Base-by-base conservation (phyloP, 257 asterid species). In the Nicotiana benthamiana region DNA sequence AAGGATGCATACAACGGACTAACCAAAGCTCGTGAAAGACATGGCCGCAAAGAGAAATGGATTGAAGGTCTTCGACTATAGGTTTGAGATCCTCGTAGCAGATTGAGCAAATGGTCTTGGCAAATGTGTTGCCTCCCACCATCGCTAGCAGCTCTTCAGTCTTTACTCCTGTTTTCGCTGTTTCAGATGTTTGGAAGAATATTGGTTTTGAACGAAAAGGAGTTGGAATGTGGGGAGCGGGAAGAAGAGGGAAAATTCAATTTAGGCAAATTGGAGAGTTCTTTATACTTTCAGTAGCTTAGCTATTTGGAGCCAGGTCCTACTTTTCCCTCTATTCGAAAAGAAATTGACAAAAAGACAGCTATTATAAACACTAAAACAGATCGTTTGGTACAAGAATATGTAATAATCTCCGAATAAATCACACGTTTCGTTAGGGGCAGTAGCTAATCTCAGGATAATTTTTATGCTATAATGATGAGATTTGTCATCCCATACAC, bases 11-110 rank as follows among this genome's bases (percentile, higher is more conserved):
- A 32, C n/a, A 61, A 62, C 13, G 61, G 24, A 83, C 88, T 79
- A 12, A 93, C 99, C 98, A 94, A 85, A 96, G 97, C 84, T 96
- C 99, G 90, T 96, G 99, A 87, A 96, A 92, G 70, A 96, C 99
- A 68, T 96, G 99, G 80, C 99, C 99, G 81, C 99, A 96, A 26
- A 94, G 85, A 56, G 93, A 92, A 80, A 96, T 96, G 20, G 95
- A 87, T 77, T 94, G 98, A 40, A 94, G 97, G 68, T 96, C 98
- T 88, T 92, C 98, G 52, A 85, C 83, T 8, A 90, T 48, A 30
- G 99, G 99, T 70, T 96, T 96, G 81, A 96, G 97, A 82, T 96
- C 99, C 81, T 96, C 99, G 43, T 82, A 96, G 88, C 98, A 96
- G 83, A 95, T 95, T 65, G 99, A 90, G 70, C 98, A 93, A 15